Conservation (phyloP, 108 stramenopile species). For the Skeletonema tropicum region DNA sequence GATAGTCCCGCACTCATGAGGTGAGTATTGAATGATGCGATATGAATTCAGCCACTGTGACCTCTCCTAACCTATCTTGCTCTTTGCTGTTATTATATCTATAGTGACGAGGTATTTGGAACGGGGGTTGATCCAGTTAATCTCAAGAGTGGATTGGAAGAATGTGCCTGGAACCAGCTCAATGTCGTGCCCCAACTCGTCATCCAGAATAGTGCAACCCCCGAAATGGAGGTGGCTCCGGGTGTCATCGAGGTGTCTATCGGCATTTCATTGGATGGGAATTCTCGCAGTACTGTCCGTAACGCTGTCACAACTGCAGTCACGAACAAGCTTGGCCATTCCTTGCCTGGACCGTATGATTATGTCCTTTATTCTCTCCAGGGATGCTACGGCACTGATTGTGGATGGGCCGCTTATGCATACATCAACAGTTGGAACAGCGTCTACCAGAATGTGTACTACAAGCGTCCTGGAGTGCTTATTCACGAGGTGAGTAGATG, state of each 20-base stretch:
- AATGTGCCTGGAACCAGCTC: not conserved
- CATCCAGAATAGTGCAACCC: not conserved
- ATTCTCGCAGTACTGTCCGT: not conserved
- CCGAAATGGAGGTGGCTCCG: not conserved
- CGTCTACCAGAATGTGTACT: not conserved
- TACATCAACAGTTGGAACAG: too few relatives aligned
- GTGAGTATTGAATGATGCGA: not conserved
- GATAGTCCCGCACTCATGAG: not conserved
- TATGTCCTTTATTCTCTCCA: too few relatives aligned
- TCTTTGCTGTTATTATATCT: not conserved
- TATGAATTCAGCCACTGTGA: not conserved
- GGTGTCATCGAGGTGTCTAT: not conserved
- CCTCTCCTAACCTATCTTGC: not conserved
- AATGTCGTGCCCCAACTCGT: not conserved
- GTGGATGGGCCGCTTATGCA: too few relatives aligned
- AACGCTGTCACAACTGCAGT: constrained; percentile 3
- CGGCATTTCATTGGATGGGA: not conserved
- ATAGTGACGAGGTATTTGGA: not conserved
- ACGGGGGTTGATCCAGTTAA: not conserved
- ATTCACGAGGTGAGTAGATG: not conserved
- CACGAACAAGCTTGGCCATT: not conserved
- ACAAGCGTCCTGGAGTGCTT: not conserved
- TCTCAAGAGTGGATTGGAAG: not conserved
- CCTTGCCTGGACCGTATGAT: not conserved
- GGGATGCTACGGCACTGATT: too few relatives aligned